Percentiles rank a stretch among this genome's conserved stretches.
phyloP scores from a whole-genome alignment of 1,139 yeast species.

The Pichia inconspicua region DNA sequence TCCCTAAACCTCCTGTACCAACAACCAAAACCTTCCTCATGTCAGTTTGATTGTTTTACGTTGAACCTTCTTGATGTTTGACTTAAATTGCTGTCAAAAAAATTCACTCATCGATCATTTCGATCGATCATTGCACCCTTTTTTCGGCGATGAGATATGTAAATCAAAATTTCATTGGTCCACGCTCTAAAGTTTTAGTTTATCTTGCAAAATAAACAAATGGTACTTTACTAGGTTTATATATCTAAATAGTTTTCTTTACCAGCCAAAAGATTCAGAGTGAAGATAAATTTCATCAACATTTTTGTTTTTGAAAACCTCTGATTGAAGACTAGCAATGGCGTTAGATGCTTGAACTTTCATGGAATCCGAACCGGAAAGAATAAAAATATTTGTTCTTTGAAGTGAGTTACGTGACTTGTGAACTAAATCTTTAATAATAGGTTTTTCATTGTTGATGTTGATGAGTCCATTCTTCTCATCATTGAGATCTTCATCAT shows the following conservation, averaged over 20 bases:
- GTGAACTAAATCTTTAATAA: constrained; percentile 10
- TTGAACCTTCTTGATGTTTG: too few relatives aligned
- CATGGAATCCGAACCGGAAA: constrained; percentile 45
- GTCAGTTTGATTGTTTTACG: not conserved
- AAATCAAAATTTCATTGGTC: too few relatives aligned
- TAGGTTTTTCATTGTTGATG: constrained; percentile 32
- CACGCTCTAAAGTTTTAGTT: too few relatives aligned
- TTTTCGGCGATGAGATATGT: too few relatives aligned
- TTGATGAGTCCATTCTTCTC: constrained; percentile 5
- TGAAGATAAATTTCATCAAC: constrained; percentile 48
- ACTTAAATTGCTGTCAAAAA: too few relatives aligned
- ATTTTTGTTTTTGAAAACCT: constrained; percentile 19
- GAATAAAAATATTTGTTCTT: constrained; percentile 39
- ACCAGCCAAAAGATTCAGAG: constrained; percentile 57
- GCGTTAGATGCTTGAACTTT: constrained; percentile 38
- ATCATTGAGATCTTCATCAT: not conserved
- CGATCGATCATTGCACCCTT: too few relatives aligned
- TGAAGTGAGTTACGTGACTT: constrained; percentile 24
- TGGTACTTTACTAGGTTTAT: too few relatives aligned
- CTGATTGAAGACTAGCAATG: constrained; percentile 34
- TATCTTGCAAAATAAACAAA: too few relatives aligned
- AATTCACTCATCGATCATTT: too few relatives aligned
- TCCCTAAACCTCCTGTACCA: constrained; percentile 56
- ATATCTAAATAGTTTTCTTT: too few relatives aligned
- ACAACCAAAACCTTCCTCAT: constrained; percentile 31